Conservation (phyloP, 2,329 filamentous ascomycete genomes). For the Fulvia fulva region DNA sequence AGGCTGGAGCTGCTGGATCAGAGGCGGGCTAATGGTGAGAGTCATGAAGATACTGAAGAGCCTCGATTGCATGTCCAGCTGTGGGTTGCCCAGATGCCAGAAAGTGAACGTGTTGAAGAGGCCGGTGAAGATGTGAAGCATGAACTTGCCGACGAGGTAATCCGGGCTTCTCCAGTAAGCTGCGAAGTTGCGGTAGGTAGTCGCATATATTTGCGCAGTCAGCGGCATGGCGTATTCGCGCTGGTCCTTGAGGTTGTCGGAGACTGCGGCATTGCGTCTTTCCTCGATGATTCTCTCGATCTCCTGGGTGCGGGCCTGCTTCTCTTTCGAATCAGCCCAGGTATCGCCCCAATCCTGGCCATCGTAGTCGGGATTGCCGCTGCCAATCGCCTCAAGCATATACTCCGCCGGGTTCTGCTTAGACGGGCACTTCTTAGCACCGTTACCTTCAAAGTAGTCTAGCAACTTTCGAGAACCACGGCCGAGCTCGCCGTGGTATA, state of each 20-base stretch:
- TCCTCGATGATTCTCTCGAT: slow-evolving; percentile 14
- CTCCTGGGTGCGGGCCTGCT: slow-evolving; percentile 31
- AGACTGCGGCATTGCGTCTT: slow-evolving; percentile 34
- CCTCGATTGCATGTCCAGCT: slow-evolving; percentile 29
- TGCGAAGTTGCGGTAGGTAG: slow-evolving; percentile 70
- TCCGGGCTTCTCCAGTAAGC: slow-evolving; percentile 79
- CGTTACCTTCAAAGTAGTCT: slow-evolving; percentile 70
- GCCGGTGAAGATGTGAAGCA: slow-evolving; percentile 57
- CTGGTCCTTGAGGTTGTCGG: slow-evolving; percentile 43
- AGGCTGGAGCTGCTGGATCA: slow-evolving; percentile 75
- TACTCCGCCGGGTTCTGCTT: slow-evolving; percentile 76
- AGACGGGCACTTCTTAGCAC: slow-evolving; percentile 59
- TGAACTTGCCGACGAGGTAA: slow-evolving; percentile 77
- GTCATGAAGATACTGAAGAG: slow-evolving; percentile 70
- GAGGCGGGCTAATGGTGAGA: slow-evolving; percentile 66
- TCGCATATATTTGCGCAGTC: slow-evolving; percentile 59
- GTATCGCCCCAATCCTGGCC: slow-evolving; percentile 44
- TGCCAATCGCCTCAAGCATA: slow-evolving; percentile 60
- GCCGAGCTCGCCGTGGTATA: slow-evolving; percentile 78
- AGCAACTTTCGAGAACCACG: slow-evolving; percentile 64
- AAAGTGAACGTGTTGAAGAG: slow-evolving; percentile 75
- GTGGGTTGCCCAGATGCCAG: slow-evolving; percentile 46
- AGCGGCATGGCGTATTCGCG: slow-evolving; percentile 78
- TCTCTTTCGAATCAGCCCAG: slow-evolving; percentile 43
- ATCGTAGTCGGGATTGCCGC: slow-evolving; percentile 33